Evolutionary conservation across 2,329 filamentous ascomycete genomes (phyloP), one percentile per base, ranked within the genome.

Genomic region (Ophiobolus disseminans): DNA sequence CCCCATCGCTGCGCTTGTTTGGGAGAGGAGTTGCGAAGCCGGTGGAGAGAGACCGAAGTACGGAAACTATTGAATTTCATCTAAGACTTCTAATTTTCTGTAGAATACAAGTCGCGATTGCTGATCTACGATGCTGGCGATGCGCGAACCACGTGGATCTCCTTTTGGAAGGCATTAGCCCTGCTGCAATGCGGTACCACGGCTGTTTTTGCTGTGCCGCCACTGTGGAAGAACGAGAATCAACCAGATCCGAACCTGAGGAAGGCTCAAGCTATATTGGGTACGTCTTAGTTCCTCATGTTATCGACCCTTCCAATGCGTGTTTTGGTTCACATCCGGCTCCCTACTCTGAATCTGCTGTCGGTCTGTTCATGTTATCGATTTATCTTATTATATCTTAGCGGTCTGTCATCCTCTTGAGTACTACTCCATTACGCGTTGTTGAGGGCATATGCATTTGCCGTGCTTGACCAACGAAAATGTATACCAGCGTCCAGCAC

Each of bases 61-160:
- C 25, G 58, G 38, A 9, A n/a, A 0, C 19, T 31, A 8, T 31
- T n/a, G 10, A 19, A 30, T 10, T n/a, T 14, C n/a, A 8, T 22
- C 4, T 17, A 35, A 17, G 7, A 16, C 16, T 48, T 11, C 46
- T 55, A 36, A 56, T 19, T 11, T 17, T 3, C 4, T 21, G 53
- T 53, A 61, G 55, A 68, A 65, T 62, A 66, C 60, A 38, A 57
- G 38, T 51, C 60, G 45, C 46, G 53, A 11, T 53, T 74, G 5
- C 45, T 69, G 35, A 73, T 74, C 20, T 74, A 74, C 44, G 62
- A 73, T 56, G 69, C 72, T 6, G 72, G 72, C 23, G 66, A 70
- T 17, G 62, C 65, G 9, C 69, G 70, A 28, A 69, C 68, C 6
- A 60, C 68, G 3, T 73, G 60, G 56, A 64, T 74, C 13, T 59